Percentiles rank a stretch among this genome's conserved stretches.
Conservation (phyloP, 129 eudicot species). For the Flaveria robusta region DNA sequence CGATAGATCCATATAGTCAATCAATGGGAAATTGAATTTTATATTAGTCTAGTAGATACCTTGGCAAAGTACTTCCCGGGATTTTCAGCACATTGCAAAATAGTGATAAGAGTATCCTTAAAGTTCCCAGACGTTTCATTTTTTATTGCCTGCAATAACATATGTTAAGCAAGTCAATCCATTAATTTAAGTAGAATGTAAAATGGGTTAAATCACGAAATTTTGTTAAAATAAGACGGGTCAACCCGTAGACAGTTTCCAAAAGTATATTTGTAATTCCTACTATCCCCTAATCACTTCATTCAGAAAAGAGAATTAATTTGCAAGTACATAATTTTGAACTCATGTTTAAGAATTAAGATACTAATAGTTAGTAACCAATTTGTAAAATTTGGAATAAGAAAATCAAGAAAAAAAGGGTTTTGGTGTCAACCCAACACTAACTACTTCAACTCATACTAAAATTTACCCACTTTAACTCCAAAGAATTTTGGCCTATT, state of each 20-base stretch:
- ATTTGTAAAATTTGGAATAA: not conserved
- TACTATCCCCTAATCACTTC: not conserved
- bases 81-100: conserved; percentile 66
- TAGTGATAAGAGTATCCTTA: conserved; percentile 57
- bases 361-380: not conserved
- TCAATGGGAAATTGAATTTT: not conserved
- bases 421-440: not conserved
- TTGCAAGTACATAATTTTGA: too few relatives aligned
- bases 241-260: not conserved
- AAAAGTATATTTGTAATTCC: not conserved
- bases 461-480: not conserved
- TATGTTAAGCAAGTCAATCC: not conserved
- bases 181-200: not conserved
- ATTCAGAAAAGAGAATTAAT: not conserved
- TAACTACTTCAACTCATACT: not conserved
- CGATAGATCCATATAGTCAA: not conserved
- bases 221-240: not conserved
- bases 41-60: conserved; percentile 41
- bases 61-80: conserved; percentile 70
- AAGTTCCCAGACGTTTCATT: conserved; percentile 73
- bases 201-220: not conserved
- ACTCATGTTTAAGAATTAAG: not conserved
- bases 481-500: not conserved
- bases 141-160: conserved; percentile 57
- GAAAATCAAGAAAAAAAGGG: not conserved